Base-by-base conservation (phyloP, 2,329 filamentous ascomycete species). In the Fusarium sp. region DNA sequence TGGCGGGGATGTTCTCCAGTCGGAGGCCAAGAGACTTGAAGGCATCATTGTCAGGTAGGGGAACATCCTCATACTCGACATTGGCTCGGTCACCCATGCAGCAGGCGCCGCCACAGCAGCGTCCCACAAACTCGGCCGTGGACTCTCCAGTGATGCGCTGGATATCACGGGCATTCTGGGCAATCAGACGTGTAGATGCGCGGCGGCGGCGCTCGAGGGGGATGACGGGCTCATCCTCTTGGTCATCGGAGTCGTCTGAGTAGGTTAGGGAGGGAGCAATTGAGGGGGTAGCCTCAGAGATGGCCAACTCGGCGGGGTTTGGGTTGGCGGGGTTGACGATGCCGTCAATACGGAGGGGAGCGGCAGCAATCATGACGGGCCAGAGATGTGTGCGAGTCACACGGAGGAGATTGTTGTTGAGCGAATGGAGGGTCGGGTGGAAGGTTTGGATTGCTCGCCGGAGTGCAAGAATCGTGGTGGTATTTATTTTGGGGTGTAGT, bases 11-110 rank as follows among this genome's bases (percentile, higher is more conserved):
- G 34, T 90, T 87, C 61, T 90, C 90, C 65, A 98, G 86, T 74
- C 91, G 92, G 72, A 98, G 87, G 55, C 90, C 86, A 51, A 99
- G 86, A 65, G 91, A 93, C 60, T 89, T 87, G 83, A 93, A 99
- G 15, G 96, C 96, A 64, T 91, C 88, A 75, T 97, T 98, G 79
- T 96, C 90, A 1, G 95, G 95, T 3, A 89, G 76, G 15, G 83
- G 75, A 18, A 91, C 79, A 7, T 76, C 77, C 74, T 90, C 88
- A 62, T 86, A 89, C 41, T 87, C 81, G 47, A 88, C 65, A 34
- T 82, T 82, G 3, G 83, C 78, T 53, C 81, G 82, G 68, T 79
- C 78, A 51, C 85, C 85, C 79, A 90, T 84, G 74, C 89, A 91
- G 79, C 89, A 91, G 60, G 88, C 88, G 31, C 89, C 89, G 55